These are phyloP conservation scores for Aspergillus nidulans DNA, from an alignment of 495 filamentous ascomycete species.

Conservation along the genomic window DNA sequence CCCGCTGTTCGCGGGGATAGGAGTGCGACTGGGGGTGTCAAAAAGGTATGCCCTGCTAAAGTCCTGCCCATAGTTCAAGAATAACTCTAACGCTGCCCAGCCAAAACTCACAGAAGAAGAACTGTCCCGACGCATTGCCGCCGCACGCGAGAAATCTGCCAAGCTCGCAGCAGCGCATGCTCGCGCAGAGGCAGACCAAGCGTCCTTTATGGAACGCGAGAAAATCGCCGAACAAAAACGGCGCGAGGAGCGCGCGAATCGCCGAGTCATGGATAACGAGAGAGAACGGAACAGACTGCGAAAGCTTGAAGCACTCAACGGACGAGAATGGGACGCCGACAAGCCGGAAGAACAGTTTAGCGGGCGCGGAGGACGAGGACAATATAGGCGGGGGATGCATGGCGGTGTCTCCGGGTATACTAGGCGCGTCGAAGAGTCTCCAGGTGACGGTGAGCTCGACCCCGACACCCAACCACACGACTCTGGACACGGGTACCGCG, in stretches of 20 bases:
- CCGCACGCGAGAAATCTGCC: conserved; percentile 55
- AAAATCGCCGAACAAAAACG: conserved; percentile 50
- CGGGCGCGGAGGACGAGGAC: conserved; percentile 40
- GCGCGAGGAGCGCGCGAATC: conserved; percentile 51
- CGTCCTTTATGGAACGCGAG: conserved; percentile 62
- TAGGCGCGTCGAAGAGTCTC: conserved; percentile 28
- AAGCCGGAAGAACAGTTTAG: conserved; percentile 63
- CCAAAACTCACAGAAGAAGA: conserved; percentile 68
- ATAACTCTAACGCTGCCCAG: conserved; percentile 25
- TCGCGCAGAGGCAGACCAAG: conserved; percentile 64
- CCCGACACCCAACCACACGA: not conserved
- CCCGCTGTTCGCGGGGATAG: conserved; percentile 65
- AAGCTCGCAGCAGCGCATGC: conserved; percentile 57
- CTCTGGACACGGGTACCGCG: conserved; percentile 5
- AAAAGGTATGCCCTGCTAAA: conserved; percentile 35
- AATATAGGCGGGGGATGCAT: conserved; percentile 53
- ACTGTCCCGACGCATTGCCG: conserved; percentile 54
- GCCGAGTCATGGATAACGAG: conserved; percentile 62
- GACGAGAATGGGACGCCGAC: conserved; percentile 72
- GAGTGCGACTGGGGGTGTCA: conserved; percentile 60
- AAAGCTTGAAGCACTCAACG: conserved; percentile 62
- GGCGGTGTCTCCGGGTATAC: conserved; percentile 50
- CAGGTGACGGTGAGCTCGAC: conserved; percentile 14
- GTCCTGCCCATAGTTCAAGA: not conserved
- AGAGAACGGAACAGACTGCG: conserved; percentile 66